phyloP scores from a whole-genome alignment of 2,329 filamentous ascomycete species.

The Didymella sp. region DNA sequence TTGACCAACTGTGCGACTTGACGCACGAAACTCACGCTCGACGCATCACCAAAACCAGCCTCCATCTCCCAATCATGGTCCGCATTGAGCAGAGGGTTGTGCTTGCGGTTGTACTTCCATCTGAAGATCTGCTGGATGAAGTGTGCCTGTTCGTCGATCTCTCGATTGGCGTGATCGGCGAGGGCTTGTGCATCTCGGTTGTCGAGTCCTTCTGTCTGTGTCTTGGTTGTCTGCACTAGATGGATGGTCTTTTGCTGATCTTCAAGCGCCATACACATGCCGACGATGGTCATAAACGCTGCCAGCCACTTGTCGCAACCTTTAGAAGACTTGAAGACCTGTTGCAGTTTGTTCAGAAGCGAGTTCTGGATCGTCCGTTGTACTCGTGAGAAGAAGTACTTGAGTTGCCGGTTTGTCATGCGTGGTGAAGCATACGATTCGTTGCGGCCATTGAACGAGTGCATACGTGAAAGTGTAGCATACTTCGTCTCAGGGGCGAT shows the following conservation, averaged over 20 bases:
- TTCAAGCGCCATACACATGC: slow-evolving; percentile 58
- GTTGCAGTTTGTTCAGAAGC: slow-evolving; percentile 56
- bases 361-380: slow-evolving; percentile 52
- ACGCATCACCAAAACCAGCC: slow-evolving; percentile 44
- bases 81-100: slow-evolving; percentile 48
- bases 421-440: slow-evolving; percentile 51
- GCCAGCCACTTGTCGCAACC: slow-evolving; percentile 56
- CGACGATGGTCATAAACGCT: slow-evolving; percentile 56
- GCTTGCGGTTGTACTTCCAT: slow-evolving; percentile 57
- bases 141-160: slow-evolving; percentile 55
- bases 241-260: slow-evolving; percentile 57
- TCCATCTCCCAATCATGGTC: slow-evolving; percentile 52
- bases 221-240: slow-evolving; percentile 52
- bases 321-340: slow-evolving; percentile 54
- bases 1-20: slow-evolving; percentile 50
- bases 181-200: slow-evolving; percentile 37
- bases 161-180: slow-evolving; percentile 51
- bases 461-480: slow-evolving; percentile 49
- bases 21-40: slow-evolving; percentile 47
- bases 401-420: slow-evolving; percentile 58
- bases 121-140: slow-evolving; percentile 56
- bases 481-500: slow-evolving; percentile 51
- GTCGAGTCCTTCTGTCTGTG: slow-evolving; percentile 40
- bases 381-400: slow-evolving; percentile 57
- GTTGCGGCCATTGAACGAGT: slow-evolving; percentile 42